Evolutionary conservation across 208 protist genomes (phyloP), one percentile per base, ranked within the genome.

Genomic region (Spongospora subterranea): DNA sequence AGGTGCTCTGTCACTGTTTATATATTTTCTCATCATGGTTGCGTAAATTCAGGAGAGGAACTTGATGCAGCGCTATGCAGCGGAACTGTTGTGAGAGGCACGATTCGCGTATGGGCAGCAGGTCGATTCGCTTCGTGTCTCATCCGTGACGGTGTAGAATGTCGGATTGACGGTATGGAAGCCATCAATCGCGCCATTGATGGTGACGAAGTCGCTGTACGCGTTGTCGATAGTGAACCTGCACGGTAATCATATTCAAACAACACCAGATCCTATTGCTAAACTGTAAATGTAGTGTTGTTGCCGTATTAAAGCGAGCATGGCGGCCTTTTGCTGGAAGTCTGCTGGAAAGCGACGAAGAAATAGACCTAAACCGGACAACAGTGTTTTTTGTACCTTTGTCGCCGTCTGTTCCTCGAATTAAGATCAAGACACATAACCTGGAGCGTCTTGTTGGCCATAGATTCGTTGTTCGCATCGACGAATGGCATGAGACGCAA

Each of bases 401-500:
- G 38, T 40, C 90, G 0, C 0, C 29, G 0, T 29, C 35, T 1
- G 35, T 92, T 38, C 91, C 91, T 13, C 76, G 82, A 20, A 88
- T 92, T 29, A 45, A 53, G 20, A 90, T 92, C 0, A 38, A 89
- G 0, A 89, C 89, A 17, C 40, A 53, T 1, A 77, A 93, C 77
- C 65, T 93, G 35, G 41, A 92, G 11, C 0, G 39, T 0, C 82
- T 94, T 0, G 32, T 89, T 20, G 88, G 76, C 38, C 39, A 94
- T 50, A n/a, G 93, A 39, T n/a, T 94, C 45, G 40, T 94, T 0
- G 91, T 94, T 38, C 35, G 46, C 35, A 46, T 95, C 43, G 93
- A 93, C 41, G 41, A 39, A 1, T 95, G 94, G 94, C 76, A 38
- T 17, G 17, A 1, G 60, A 76, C 90, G 13, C 89, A 88, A 0